Evolutionary conservation across 2,329 filamentous ascomycete species (phyloP).

Genomic region (Penicillium psychrosexuale): DNA sequence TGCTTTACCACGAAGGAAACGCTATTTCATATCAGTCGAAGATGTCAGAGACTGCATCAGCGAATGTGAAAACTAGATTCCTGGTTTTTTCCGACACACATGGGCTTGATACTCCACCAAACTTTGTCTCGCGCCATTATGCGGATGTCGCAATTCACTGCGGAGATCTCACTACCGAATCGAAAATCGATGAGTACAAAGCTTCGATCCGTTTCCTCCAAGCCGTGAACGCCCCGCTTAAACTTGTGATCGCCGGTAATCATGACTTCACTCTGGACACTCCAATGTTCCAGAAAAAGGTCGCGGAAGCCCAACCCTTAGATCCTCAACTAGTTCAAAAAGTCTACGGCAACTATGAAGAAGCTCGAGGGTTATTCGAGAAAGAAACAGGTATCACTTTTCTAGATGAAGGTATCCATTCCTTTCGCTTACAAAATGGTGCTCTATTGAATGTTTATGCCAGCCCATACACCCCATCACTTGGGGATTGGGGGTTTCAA

Average conservation of each 20-base stretch:
- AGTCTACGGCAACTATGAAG: constrained; percentile 43
- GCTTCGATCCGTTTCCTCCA: constrained; percentile 45
- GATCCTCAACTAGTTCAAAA: constrained; percentile 29
- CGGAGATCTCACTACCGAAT: constrained; percentile 13
- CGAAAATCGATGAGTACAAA: constrained; percentile 13
- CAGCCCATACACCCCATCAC: constrained; percentile 52
- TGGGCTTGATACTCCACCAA: background rate
- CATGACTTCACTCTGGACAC: constrained; percentile 47
- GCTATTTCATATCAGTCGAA: background rate
- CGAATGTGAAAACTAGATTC: background rate
- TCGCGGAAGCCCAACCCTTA: constrained; percentile 28
- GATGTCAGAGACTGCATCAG: background rate
- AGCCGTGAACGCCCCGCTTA: constrained; percentile 48
- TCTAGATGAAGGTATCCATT: constrained; percentile 51
- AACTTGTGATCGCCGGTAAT: constrained; percentile 56
- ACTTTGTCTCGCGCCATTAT: background rate
- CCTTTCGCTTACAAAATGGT: constrained; percentile 52
- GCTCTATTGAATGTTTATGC: constrained; percentile 51
- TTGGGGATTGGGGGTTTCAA: constrained; percentile 51
- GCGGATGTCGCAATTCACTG: constrained; percentile 16
- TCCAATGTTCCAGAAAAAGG: constrained; percentile 17
- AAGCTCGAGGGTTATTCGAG: constrained; percentile 41
- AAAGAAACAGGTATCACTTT: constrained; percentile 45
- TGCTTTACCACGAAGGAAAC: no score
- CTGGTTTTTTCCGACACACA: background rate